phyloP scores from a whole-genome alignment of 2,329 filamentous ascomycete species.

The Pseudogymnoascus sp. region DNA sequence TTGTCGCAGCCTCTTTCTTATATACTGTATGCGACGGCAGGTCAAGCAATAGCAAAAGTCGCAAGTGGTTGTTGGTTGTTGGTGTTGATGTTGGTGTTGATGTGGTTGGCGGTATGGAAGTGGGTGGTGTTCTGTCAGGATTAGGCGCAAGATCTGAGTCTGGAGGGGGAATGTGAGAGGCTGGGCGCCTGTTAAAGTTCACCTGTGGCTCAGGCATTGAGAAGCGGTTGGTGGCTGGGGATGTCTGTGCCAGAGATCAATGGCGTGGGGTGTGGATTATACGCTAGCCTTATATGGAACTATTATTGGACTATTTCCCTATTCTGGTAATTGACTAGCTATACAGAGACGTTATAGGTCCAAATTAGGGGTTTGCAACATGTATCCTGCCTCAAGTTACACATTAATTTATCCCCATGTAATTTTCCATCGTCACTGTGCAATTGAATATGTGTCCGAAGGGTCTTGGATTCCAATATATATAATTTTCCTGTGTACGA shows the following conservation, averaged over 20 bases:
- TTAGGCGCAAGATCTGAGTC: slow-evolving; percentile 10
- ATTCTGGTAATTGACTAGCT: not conserved
- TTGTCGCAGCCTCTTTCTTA: not conserved
- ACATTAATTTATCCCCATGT: not conserved
- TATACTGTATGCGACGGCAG: not conserved
- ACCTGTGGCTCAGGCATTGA: slow-evolving; percentile 6
- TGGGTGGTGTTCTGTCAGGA: not conserved
- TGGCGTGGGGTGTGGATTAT: not conserved
- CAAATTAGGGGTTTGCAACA: not conserved
- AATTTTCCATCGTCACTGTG: not conserved
- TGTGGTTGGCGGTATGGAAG: not conserved
- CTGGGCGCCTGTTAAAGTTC: slow-evolving; percentile 1
- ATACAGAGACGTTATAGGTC: not conserved
- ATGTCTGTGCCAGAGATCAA: not conserved
- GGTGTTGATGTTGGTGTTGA: not conserved
- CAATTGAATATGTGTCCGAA: slow-evolving; percentile 6
- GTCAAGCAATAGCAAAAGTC: not conserved
- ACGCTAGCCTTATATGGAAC: not conserved
- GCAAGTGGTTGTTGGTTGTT: slow-evolving; percentile 1
- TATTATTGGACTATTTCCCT: not conserved
- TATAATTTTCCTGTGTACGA: not conserved
- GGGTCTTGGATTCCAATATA: not conserved
- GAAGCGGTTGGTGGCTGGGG: not conserved
- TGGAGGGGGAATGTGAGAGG: slow-evolving; percentile 14
- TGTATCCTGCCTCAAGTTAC: not conserved